phyloP scores from a whole-genome alignment of 305 asterid species.

The Salvia sclarea region DNA sequence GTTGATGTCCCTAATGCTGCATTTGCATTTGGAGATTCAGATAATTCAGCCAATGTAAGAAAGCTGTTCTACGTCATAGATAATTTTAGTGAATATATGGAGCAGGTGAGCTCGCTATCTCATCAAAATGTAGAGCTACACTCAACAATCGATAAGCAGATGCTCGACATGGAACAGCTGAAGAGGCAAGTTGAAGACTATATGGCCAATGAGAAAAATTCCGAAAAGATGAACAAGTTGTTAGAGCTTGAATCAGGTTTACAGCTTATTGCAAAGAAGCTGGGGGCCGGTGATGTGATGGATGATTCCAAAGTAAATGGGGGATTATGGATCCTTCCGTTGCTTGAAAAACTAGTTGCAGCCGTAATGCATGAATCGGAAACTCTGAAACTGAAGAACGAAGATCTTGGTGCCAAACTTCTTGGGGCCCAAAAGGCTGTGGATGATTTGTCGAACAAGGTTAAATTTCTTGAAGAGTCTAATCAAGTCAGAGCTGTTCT shows the following conservation, averaged over 20 bases:
- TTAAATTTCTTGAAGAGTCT: constrained; percentile 67
- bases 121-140: constrained; percentile 62
- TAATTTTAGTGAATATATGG: constrained; percentile 48
- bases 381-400: constrained; percentile 58
- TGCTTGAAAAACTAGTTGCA: constrained; percentile 65
- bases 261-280: constrained; percentile 56
- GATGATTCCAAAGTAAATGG: constrained; percentile 51
- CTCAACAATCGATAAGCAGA: constrained; percentile 56
- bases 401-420: constrained; percentile 73
- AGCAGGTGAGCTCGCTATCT: constrained; percentile 53
- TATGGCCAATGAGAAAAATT: constrained; percentile 40
- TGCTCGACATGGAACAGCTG: constrained; percentile 59
- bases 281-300: constrained; percentile 66
- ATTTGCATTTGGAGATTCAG: constrained; percentile 42
- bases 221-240: constrained; percentile 51
- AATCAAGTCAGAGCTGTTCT: constrained; percentile 44
- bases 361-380: constrained; percentile 60
- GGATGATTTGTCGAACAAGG: constrained; percentile 75
- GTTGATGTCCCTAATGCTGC: constrained; percentile 55
- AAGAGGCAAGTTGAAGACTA: constrained; percentile 55
- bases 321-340: constrained; percentile 45
- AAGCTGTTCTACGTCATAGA: constrained; percentile 78
- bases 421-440: constrained; percentile 60
- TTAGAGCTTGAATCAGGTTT: constrained; percentile 61
- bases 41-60: constrained; percentile 48